These are phyloP conservation scores for Spirogloea muscicola DNA, from an alignment of 139 green algal genomes.

Conservation along the genomic window DNA sequence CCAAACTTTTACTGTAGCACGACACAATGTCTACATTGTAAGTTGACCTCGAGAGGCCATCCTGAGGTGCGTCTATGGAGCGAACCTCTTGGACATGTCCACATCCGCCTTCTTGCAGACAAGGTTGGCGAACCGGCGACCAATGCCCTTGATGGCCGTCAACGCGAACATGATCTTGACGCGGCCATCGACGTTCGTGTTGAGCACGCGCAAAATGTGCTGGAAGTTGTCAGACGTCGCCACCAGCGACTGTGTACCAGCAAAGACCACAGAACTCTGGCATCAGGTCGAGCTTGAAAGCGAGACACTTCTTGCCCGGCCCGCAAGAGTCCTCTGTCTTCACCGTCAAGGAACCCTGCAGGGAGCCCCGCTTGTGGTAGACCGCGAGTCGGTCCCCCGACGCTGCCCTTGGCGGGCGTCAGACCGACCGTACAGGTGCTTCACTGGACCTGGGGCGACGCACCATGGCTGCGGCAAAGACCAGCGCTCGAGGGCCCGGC, in stretches of 20 bases:
- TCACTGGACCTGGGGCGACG: too few relatives aligned
- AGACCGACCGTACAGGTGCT: too few relatives aligned
- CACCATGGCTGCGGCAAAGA: too few relatives aligned
- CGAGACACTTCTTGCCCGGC: too few relatives aligned
- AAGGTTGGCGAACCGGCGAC: conserved; percentile 92
- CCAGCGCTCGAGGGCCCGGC: too few relatives aligned
- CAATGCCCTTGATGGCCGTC: conserved; percentile 93
- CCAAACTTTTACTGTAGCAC: not conserved
- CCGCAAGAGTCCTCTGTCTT: too few relatives aligned
- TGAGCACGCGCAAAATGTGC: conserved; percentile 99
- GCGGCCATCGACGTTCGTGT: conserved; percentile 98
- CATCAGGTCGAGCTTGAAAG: too few relatives aligned
- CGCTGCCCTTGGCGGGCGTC: too few relatives aligned
- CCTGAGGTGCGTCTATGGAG: not conserved
- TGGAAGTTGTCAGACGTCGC: conserved; percentile 83
- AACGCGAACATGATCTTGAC: conserved; percentile 97
- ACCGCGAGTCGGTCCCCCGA: too few relatives aligned
- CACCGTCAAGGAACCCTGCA: too few relatives aligned
- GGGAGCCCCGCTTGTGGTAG: too few relatives aligned
- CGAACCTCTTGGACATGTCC: conserved; percentile 78
- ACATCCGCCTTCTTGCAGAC: conserved; percentile 99
- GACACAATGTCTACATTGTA: not conserved
- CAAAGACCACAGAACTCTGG: too few relatives aligned
- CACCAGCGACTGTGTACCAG: conserved; percentile 49
- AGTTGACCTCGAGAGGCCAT: not conserved